Percentiles rank a stretch among this genome's conserved stretches.
Conservation (phyloP, 805 yeast species). For the Teunomyces tritomae region DNA sequence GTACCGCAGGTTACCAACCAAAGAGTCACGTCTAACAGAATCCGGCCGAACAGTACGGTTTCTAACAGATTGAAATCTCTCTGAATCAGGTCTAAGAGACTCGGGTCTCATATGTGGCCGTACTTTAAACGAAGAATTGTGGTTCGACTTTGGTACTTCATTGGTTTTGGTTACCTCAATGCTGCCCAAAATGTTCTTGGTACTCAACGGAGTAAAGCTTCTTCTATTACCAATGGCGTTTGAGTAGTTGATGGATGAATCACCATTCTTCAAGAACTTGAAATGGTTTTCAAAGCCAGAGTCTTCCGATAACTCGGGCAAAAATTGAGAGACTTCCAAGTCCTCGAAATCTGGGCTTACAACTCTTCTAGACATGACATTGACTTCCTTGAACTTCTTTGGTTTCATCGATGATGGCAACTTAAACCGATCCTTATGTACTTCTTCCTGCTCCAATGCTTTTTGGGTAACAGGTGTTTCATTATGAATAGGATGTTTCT, state of each 20-base stretch:
- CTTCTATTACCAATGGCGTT: slow-evolving; percentile 17
- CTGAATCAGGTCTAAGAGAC: background rate
- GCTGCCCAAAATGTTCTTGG: slow-evolving; percentile 26
- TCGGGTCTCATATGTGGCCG: slow-evolving; percentile 2
- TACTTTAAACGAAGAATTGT: background rate
- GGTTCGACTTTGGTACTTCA: slow-evolving; percentile 15
- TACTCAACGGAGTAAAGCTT: slow-evolving; percentile 26
- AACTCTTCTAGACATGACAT: slow-evolving; percentile 40
- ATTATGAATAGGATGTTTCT: background rate
- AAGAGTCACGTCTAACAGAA: background rate
- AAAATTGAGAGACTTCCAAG: slow-evolving; percentile 36
- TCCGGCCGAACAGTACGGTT: background rate
- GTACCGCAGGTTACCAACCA: background rate
- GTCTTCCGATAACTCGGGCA: slow-evolving; percentile 48
- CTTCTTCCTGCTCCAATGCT: background rate
- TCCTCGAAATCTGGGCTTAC: slow-evolving; percentile 45
- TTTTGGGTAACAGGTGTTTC: background rate
- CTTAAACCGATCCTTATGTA: slow-evolving; percentile 1
- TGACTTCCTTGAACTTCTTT: slow-evolving; percentile 38
- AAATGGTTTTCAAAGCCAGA: slow-evolving; percentile 50
- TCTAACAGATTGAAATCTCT: background rate
- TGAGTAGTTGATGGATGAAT: slow-evolving; percentile 13
- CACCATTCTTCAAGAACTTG: slow-evolving; percentile 24
- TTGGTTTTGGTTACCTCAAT: slow-evolving; percentile 16
- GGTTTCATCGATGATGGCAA: slow-evolving; percentile 27